Percentiles rank a stretch among this genome's conserved stretches.
Conservation (phyloP, 2,329 filamentous ascomycete species). For the Colletotrichum sp. region DNA sequence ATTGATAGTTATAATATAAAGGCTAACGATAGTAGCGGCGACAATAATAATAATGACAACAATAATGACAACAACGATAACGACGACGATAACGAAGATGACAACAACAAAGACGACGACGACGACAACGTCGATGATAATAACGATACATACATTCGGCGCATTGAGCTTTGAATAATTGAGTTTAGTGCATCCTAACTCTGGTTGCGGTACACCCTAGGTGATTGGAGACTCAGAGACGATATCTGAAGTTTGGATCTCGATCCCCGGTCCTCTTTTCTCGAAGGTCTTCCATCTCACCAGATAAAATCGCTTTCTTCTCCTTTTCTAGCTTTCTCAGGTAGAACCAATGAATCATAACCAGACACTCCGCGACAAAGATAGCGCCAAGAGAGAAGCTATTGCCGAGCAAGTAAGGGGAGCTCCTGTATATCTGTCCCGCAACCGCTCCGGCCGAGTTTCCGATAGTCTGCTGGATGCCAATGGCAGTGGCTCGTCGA, state of each 20-base stretch:
- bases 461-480: constrained; percentile 32
- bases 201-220: fast-evolving
- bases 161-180: background rate
- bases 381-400: background rate
- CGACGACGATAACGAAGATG: too few species aligned
- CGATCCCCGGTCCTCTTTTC: background rate
- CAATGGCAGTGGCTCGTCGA: background rate
- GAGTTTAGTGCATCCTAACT: fast-evolving
- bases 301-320: background rate
- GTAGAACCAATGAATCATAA: background rate
- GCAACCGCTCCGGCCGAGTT: constrained; percentile 51
- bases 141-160: background rate
- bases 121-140: background rate
- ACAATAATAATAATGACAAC: fast-evolving
- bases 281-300: background rate
- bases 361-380: background rate
- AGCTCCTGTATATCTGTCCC: constrained; percentile 36
- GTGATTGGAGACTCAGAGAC: fast-evolving
- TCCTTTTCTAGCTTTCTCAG: background rate
- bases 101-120: too few species aligned
- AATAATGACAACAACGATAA: fast-evolving
- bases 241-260: background rate
- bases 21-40: background rate
- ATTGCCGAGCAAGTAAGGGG: constrained; percentile 33
- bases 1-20: fast-evolving